Percentiles rank a stretch among this genome's conserved stretches.
Conservation (phyloP, 1,139 yeast species). For the Lodderomyces pseudojiufengensis region DNA sequence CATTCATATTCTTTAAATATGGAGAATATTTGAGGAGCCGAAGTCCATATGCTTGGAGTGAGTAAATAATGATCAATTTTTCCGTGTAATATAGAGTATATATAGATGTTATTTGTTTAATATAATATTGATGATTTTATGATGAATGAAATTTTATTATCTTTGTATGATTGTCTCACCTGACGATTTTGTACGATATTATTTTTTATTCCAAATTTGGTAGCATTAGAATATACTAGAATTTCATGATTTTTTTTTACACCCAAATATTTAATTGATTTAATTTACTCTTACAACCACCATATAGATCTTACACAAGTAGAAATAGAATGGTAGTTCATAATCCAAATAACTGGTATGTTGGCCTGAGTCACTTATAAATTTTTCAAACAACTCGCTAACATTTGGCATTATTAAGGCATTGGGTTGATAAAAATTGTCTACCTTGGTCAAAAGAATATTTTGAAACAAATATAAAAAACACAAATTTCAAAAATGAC, state of each 20-base stretch:
- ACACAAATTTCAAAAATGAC: constrained; percentile 33
- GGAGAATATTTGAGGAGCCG: constrained; percentile 29
- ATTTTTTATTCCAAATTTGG: no score
- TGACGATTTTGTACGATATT: no score
- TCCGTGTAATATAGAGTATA: no score
- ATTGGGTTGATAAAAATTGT: constrained; percentile 81
- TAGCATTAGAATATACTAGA: constrained; percentile 8
- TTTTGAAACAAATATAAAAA: constrained; percentile 42
- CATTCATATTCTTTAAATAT: constrained; percentile 32
- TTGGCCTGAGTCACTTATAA: no score
- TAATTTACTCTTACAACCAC: no score
- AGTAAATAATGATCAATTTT: constrained; percentile 4
- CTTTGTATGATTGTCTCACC: no score
- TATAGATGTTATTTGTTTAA: no score
- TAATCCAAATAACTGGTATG: constrained; percentile 80
- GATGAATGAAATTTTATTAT: no score
- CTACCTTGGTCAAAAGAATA: constrained; percentile 70
- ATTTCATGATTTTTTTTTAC: constrained; percentile 6
- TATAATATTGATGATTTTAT: no score
- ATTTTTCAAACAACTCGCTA: no score
- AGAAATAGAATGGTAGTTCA: constrained; percentile 57
- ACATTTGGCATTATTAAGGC: constrained; percentile 44
- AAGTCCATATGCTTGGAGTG: constrained; percentile 24
- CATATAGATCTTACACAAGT: not conserved
- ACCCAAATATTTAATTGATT: constrained; percentile 1